Conservation (phyloP, 1,139 yeast genomes). For the Pichia sp. region DNA sequence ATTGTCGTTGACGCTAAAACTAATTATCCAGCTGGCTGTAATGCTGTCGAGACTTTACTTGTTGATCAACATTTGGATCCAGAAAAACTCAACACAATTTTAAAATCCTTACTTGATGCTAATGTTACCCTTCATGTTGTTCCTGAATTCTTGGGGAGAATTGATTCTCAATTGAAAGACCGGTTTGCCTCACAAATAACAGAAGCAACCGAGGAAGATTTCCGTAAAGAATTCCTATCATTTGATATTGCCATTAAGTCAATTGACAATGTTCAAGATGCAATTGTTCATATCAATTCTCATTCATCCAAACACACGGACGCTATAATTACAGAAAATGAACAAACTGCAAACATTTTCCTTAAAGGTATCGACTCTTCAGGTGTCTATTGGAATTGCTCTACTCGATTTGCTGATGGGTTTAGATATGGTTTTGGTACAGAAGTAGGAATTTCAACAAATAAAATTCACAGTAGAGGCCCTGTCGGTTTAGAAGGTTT, state of each 20-base stretch:
- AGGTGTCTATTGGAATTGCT: constrained; percentile 98
- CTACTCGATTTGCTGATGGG: constrained; percentile 97
- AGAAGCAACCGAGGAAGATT: constrained; percentile 52
- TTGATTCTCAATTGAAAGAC: constrained; percentile 20
- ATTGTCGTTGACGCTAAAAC: constrained; percentile 84
- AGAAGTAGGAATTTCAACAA: constrained; percentile 95
- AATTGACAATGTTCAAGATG: constrained; percentile 54
- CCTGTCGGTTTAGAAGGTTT: constrained; percentile 98
- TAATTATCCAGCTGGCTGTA: constrained; percentile 97
- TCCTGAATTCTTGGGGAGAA: constrained; percentile 38
- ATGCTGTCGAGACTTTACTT: constrained; percentile 85
- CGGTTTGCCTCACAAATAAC: constrained; percentile 27
- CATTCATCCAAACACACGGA: constrained; percentile 98
- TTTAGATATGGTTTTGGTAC: constrained; percentile 98
- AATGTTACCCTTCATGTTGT: constrained; percentile 69
- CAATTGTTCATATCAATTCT: constrained; percentile 73
- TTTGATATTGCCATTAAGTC: constrained; percentile 70
- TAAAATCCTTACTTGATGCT: constrained; percentile 47
- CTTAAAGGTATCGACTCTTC: constrained; percentile 87
- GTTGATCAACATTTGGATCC: constrained; percentile 46
- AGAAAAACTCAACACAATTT: constrained; percentile 32
- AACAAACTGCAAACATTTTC: constrained; percentile 64
- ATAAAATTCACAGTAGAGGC: constrained; percentile 95
- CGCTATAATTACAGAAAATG: constrained; percentile 72
- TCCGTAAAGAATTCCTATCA: constrained; percentile 76